phyloP scores from a whole-genome alignment of 441 rosid species.

The Theobroma grandiflorum region DNA sequence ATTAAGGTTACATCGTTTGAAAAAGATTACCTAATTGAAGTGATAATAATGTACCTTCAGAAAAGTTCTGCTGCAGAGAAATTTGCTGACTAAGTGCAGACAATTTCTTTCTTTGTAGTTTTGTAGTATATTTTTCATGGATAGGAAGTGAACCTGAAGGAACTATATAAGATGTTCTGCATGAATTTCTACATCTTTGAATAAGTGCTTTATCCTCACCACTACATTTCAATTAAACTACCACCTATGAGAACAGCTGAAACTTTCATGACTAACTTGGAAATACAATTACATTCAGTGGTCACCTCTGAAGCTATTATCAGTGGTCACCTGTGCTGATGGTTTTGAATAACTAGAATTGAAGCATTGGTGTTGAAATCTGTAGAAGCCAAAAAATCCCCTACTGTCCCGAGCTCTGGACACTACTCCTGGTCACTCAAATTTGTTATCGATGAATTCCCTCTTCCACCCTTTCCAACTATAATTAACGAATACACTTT shows the following conservation, averaged over 20 bases:
- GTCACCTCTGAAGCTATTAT: not conserved
- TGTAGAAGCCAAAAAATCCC: constrained; percentile 76
- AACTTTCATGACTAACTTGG: not conserved
- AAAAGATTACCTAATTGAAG: not conserved
- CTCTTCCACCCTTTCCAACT: constrained; percentile 73
- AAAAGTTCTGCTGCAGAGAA: not conserved
- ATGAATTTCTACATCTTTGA: not conserved
- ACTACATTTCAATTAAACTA: not conserved
- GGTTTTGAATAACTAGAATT: constrained; percentile 74
- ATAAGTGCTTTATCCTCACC: not conserved
- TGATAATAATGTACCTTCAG: not conserved
- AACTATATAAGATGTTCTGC: not conserved
- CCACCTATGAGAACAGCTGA: not conserved
- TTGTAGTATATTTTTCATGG: too few relatives aligned
- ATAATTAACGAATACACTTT: constrained; percentile 68
- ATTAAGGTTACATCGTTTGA: not conserved
- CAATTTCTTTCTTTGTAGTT: not conserved
- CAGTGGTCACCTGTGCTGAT: constrained; percentile 32
- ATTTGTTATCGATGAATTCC: constrained; percentile 54
- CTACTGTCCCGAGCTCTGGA: constrained; percentile 77
- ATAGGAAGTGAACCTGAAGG: not conserved
- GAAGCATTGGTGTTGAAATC: constrained; percentile 66
- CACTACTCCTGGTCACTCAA: constrained; percentile 95
- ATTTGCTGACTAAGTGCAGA: not conserved
- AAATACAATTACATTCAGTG: not conserved